Base-by-base conservation (phyloP, 306 rosid genomes). In the Cicer arietinum region DNA sequence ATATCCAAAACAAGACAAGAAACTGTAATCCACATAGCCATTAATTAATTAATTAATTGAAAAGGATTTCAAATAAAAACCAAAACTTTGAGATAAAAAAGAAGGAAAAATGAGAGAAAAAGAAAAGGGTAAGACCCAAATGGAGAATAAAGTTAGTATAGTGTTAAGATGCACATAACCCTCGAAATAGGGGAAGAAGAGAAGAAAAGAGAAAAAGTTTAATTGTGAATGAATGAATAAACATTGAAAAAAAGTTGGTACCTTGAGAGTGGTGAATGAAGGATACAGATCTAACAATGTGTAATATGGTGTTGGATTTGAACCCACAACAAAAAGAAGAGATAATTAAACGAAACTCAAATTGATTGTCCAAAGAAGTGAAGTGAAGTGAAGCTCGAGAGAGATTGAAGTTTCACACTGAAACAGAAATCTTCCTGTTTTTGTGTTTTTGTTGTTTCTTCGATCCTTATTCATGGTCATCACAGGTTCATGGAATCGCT, bases 221-320 rank as follows among this genome's bases (percentile, higher is more conserved):
- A 13, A 18, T 11, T 56, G 71, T 41, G 64, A 79, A 79, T 59
- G 68, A 58, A 25, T 65, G 25, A 7, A 65, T 57, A 14, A 76
- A 75, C 57, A 52, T 44, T 3, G 10, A 63, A 22, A 61, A 45
- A 69, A 68, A 74, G 67, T 62, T 46, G 63, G 67, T 46, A 83
- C 83, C 83, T 68, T 74, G 64, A 3, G 25, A 43, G 16, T 77
- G 81, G 69, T 51, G 78, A 71, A 56, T 12, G 67, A 45, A 64
- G 45, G 68, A 79, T 30, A 47, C 69, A 66, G 83, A 80, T 79
- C 78, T 78, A 79, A 73, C 71, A 44, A 56, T 44, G 42, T 16
- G 11, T 14, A 50, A 17, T 37, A 7, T 71, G 77, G 52, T 62
- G 40, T 75, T 62, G 73, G 51, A 43, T n/a, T 65, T 79, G 37